Evolutionary conservation across 139 green algal genomes (phyloP).

Genomic region (Zygnema circumcarinatum): DNA sequence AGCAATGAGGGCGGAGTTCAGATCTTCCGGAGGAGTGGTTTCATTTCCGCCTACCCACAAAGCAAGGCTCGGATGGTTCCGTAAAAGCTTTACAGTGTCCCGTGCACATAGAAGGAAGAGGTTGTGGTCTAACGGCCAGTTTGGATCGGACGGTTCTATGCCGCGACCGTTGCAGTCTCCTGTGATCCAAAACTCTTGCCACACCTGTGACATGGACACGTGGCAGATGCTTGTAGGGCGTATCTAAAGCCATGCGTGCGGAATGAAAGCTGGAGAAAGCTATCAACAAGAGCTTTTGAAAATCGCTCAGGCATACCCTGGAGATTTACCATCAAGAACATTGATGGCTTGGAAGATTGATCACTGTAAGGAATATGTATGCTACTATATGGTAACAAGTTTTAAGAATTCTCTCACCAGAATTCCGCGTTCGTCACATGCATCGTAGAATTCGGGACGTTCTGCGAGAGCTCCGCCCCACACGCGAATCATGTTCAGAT

Average conservation of each 20-base stretch:
- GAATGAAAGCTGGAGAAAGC: too few relatives aligned
- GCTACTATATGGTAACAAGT: too few relatives aligned
- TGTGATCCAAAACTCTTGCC: conserved; percentile 66
- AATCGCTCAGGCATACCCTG: too few relatives aligned
- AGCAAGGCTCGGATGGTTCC: conserved; percentile 61
- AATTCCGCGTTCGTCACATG: conserved; percentile 55
- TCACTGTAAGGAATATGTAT: too few relatives aligned
- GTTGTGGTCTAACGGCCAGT: conserved; percentile 60
- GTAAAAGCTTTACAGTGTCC: conserved; percentile 50
- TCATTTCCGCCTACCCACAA: conserved; percentile 64
- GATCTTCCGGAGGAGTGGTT: conserved; percentile 39
- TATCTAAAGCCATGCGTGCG: too few relatives aligned
- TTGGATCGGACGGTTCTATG: conserved; percentile 36
- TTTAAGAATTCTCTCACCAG: too few relatives aligned
- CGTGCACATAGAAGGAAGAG: conserved; percentile 56
- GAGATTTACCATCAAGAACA: too few relatives aligned
- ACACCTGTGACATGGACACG: conserved; percentile 33
- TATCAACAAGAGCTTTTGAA: too few relatives aligned
- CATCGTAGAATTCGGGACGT: conserved; percentile 60
- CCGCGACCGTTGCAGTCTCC: conserved; percentile 63
- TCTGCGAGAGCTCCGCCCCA: conserved; percentile 62
- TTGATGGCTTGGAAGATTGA: too few relatives aligned
- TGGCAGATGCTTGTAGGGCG: not conserved
- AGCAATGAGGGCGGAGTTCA: conserved; percentile 34
- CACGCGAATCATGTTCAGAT: conserved; percentile 64